Evolutionary conservation across 2,329 filamentous ascomycete genomes (phyloP), one percentile per base, ranked within the genome.

Genomic region (Botrytis deweyae): DNA sequence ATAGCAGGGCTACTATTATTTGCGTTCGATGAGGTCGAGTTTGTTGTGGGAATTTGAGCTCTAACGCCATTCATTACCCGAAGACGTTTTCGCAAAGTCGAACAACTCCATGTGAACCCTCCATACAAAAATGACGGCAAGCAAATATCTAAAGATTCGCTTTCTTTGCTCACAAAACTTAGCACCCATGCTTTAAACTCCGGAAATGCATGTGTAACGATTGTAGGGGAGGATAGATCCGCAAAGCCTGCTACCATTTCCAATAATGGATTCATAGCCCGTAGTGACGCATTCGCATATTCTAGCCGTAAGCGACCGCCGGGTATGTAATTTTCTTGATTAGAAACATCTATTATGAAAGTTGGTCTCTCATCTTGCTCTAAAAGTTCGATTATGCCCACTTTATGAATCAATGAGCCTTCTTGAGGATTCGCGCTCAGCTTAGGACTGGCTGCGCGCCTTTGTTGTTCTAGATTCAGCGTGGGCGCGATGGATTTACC

Each of bases 281-380:
- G 88, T 71, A 95, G 83, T 4, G 91, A 87, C 16, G 87, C 84
- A 80, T 95, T 96, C 44, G 88, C 87, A 80, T 92, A 95, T 0
- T 93, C 77, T 12, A 93, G 86, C 44, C 88, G 86, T 55, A 95
- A 81, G 2, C 85, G 84, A 0, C 86, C 86, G 22, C 80, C 79
- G 1, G 86, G 83, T 36, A 83, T 83, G 65, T 85, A 86, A 77
- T 90, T 91, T n/a, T 83, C 81, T 1, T 85, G 81, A 78, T 91
- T 88, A 12, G 85, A 84, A 69, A 93, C 82, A 78, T 95, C 92
- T 49, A 95, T 85, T 61, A 95, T 87, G 78, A 95, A 93, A 0
- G 91, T 93, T 4, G 92, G 93, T 65, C 93, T 86, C 68, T 91
- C 88, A 80, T 96, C 93, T 77, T 92, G 88, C 79, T 95, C 92